Evolutionary conservation across 345 rosid species (phyloP).

Genomic region (Hibiscus mutabilis): DNA sequence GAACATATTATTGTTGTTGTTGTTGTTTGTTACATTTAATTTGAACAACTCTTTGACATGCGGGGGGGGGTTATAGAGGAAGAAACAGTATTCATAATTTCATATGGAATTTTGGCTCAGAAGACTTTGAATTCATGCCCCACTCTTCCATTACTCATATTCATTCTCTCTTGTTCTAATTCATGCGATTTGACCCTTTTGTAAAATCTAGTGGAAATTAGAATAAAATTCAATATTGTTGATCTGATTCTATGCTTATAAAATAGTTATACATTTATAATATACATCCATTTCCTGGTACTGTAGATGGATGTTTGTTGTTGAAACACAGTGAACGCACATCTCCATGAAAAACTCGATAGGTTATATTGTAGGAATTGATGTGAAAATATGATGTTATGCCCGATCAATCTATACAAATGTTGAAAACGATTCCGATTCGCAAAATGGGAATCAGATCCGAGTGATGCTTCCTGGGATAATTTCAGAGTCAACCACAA

Average conservation of each 20-base stretch:
- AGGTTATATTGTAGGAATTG: not conserved
- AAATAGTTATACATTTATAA: too few species aligned
- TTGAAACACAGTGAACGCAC: not conserved
- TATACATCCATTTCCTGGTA: not conserved
- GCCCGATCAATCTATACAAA: not conserved
- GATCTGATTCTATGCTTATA: too few species aligned
- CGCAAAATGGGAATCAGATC: too few species aligned
- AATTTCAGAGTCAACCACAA: not conserved
- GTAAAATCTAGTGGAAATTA: not conserved
- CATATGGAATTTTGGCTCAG: too few species aligned
- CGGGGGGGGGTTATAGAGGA: too few species aligned
- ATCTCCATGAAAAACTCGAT: constrained; percentile 6
- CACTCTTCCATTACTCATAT: too few species aligned
- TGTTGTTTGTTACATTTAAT: too few species aligned
- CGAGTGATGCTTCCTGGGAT: not conserved
- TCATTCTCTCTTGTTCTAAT: too few species aligned
- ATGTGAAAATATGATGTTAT: not conserved
- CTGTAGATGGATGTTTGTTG: constrained; percentile 13
- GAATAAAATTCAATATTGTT: not conserved
- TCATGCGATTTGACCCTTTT: not conserved
- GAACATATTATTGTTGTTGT: too few species aligned
- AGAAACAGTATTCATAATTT: too few species aligned
- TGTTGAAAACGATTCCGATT: not conserved
- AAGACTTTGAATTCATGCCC: too few species aligned
- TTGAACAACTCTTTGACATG: too few species aligned